A percentile compares a stretch with the other conserved stretches of the same genome.
Conservation (phyloP, 495 filamentous ascomycete genomes). For the Penicillium longicatenatum region DNA sequence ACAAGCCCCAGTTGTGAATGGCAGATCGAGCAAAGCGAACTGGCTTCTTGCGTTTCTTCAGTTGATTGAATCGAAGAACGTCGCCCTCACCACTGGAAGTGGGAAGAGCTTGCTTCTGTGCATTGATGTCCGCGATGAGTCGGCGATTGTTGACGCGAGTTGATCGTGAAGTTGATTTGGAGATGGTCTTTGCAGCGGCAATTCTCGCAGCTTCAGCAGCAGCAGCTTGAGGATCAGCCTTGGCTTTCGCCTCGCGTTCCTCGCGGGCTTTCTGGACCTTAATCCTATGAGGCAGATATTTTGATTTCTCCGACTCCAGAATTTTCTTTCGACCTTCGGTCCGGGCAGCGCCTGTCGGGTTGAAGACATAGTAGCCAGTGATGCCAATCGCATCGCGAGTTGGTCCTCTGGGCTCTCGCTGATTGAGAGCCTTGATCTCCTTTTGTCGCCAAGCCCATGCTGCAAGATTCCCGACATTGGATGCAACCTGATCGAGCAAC, state of each 20-base stretch:
- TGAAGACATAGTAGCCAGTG: conserved; percentile 89
- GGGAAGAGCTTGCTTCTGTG: conserved; percentile 83
- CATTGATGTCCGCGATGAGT: conserved; percentile 89
- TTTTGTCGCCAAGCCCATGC: conserved; percentile 91
- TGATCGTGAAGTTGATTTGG: conserved; percentile 78
- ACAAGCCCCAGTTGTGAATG: conserved; percentile 98
- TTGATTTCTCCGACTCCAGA: conserved; percentile 93
- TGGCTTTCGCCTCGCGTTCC: conserved; percentile 79
- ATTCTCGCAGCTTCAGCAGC: conserved; percentile 70
- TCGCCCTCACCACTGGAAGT: conserved; percentile 71
- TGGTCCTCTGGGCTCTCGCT: conserved; percentile 51
- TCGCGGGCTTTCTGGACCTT: conserved; percentile 88
- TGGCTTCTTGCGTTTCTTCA: conserved; percentile 99
- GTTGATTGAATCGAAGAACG: conserved; percentile 94
- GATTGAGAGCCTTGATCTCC: conserved; percentile 83
- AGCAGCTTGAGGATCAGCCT: conserved; percentile 66
- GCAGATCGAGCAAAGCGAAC: conserved; percentile 97
- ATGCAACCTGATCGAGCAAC: conserved; percentile 46
- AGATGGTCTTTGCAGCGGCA: conserved; percentile 73
- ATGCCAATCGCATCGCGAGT: conserved; percentile 61
- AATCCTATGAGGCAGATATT: conserved; percentile 96
- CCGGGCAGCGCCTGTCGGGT: conserved; percentile 78
- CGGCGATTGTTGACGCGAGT: conserved; percentile 95
- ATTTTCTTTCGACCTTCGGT: conserved; percentile 95
- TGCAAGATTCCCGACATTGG: conserved; percentile 63